Base-by-base conservation (phyloP, 1,284 basidiomycete genomes). In the Tilletia horrida region DNA sequence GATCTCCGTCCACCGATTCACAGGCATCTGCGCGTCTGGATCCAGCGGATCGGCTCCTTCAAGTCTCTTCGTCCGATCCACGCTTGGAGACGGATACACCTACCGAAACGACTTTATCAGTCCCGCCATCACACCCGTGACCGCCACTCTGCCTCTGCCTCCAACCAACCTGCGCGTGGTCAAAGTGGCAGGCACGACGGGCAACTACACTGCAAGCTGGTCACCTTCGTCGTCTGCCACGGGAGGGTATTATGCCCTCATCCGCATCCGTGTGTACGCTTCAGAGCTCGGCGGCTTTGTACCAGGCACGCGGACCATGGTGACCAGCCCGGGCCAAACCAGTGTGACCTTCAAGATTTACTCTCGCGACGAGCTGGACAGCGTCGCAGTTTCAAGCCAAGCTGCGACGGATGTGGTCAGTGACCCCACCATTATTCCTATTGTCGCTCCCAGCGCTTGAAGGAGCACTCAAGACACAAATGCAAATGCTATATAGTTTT, bases 41-140 rank as follows among this genome's bases (percentile, higher is more conserved):
- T 16, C 55, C 9, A 59, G 55, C 29, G 31, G 27, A 3, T 18
- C 13, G 7, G 35, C 18, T 18, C 55, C 31, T 1, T 31, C 31
- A 13, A 29, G 27, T 3, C 27, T 59, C 2, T 40, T 35, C 14
- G 18, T 29, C 18, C 55, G 55, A 2, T 35, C 31, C 14, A 13
- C 55, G 3, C 55, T 59, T 29, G 55, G 14, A 31, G 27, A 18
- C 55, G 29, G 31, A 11, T 59, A 40, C 55, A 59, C 18, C 1
- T 59, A 59, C 55, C n/a, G 13, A 14, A 59, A 59, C 55, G 55
- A 59, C 55, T 59, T 18, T 29, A 59, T 40, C 55, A 35, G 29
- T 18, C 55, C 55, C 11, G 55, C 29, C 29, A 35, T 59, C 31
- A 29, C 55, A 14, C 25, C 27, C 31, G 11, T 29, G 4, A 29